Conservation (phyloP, 2,329 filamentous ascomycete species). For the Cryphonectria japonica region DNA sequence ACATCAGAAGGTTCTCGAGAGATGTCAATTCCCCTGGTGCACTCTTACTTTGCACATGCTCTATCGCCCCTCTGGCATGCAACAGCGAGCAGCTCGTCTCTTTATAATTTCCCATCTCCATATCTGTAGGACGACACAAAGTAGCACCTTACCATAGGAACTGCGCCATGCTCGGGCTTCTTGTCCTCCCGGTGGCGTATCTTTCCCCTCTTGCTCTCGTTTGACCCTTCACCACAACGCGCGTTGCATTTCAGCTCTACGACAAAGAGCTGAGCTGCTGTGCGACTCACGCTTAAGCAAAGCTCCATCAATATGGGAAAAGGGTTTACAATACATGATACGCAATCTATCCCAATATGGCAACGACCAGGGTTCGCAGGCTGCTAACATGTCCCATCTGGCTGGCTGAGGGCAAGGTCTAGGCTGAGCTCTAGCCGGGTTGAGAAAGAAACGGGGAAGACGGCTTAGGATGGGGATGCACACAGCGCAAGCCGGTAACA, state of each 20-base stretch:
- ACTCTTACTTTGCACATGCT: neutral
- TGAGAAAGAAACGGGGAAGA: neutral
- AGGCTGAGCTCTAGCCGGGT: neutral
- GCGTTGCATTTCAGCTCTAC: neutral
- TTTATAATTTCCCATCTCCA: slow-evolving; percentile 1
- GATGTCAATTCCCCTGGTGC: neutral
- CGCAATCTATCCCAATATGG: neutral
- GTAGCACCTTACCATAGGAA: neutral
- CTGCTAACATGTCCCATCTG: neutral
- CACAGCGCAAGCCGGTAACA: neutral
- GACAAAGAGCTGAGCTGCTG: neutral
- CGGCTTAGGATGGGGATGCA: neutral
- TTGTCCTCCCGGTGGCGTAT: neutral
- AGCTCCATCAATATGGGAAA: neutral
- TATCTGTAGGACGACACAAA: neutral
- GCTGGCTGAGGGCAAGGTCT: neutral
- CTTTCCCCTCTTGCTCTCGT: neutral
- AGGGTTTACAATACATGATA: neutral
- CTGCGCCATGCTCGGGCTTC: neutral
- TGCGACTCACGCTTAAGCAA: neutral
- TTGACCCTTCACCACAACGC: neutral
- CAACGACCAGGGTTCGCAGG: neutral
- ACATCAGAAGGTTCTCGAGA: neutral
- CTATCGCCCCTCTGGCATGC: neutral
- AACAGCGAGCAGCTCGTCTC: neutral